phyloP scores from a whole-genome alignment of 805 yeast species.

The Spathaspora girioi region DNA sequence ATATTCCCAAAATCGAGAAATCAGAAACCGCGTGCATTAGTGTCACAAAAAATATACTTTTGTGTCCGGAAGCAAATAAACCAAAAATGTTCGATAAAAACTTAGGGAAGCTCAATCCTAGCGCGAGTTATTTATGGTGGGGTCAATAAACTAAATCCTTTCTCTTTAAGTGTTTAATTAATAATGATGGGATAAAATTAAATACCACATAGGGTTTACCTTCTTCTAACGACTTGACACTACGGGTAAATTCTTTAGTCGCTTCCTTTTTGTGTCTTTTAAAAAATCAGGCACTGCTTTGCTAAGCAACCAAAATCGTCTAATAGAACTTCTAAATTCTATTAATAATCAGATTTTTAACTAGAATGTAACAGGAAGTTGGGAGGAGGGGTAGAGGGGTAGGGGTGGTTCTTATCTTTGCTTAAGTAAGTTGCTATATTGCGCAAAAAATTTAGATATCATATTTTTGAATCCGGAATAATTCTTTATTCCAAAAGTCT shows the following conservation, averaged over 20 bases:
- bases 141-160: neutral
- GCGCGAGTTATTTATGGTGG: neutral
- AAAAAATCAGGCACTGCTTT: neutral
- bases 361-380: neutral
- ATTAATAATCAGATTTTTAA: neutral
- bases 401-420: neutral
- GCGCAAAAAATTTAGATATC: neutral
- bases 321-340: neutral
- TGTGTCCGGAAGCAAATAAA: neutral
- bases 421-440: neutral
- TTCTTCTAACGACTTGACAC: neutral
- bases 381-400: neutral
- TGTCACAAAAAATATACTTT: neutral
- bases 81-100: neutral
- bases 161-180: neutral
- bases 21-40: neutral
- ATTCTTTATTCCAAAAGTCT: neutral
- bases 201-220: neutral
- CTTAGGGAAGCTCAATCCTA: slow-evolving; percentile 1
- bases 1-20: neutral
- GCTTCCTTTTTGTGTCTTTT: neutral
- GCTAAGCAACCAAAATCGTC: neutral
- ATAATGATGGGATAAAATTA: neutral
- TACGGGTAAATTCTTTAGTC: neutral
- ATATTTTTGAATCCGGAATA: neutral